Evolutionary conservation across 352 stramenopile species (phyloP).

Genomic region (Phytophthora aleatoria): DNA sequence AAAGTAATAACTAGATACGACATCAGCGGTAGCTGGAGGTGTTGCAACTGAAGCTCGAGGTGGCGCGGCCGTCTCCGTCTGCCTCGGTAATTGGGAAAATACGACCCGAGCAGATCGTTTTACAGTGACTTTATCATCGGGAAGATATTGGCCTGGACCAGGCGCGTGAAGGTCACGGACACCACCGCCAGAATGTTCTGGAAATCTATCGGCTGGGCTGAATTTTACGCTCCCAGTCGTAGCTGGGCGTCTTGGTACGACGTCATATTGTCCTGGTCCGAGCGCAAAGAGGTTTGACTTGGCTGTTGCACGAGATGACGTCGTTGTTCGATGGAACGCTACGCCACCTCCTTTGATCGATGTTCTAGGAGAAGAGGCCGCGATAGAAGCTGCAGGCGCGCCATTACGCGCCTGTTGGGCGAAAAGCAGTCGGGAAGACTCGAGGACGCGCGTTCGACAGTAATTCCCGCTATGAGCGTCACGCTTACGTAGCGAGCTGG

Average conservation of each 20-base stretch:
- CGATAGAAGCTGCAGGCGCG: constrained; percentile 1
- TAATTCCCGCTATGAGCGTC: constrained; percentile 31
- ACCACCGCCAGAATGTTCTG: constrained; percentile 44
- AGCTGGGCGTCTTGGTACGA: constrained; percentile 27
- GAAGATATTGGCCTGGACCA: constrained; percentile 59
- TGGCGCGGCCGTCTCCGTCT: constrained; percentile 36
- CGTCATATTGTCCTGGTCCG: constrained; percentile 64
- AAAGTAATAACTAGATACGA: constrained; percentile 73
- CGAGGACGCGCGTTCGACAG: constrained; percentile 46
- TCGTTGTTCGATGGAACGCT: constrained; percentile 48
- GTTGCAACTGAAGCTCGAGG: constrained; percentile 25
- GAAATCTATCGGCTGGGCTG: constrained; percentile 63
- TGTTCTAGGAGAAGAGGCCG: constrained; percentile 13
- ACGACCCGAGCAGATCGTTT: constrained; percentile 41
- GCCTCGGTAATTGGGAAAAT: constrained; percentile 57
- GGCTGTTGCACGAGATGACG: constrained; percentile 32
- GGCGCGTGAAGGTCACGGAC: constrained; percentile 29
- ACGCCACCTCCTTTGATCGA: constrained; percentile 39
- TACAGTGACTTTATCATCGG: constrained; percentile 37
- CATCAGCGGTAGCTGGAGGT: constrained; percentile 38
- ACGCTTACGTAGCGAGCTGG: constrained; percentile 19
- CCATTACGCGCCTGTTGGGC: constrained; percentile 3
- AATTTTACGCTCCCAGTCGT: constrained; percentile 53
- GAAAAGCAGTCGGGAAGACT: constrained; percentile 50
- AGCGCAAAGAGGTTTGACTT: constrained; percentile 48